Evolutionary conservation across 768 basidiomycete genomes (phyloP).

Genomic region (Podaxis sp.): DNA sequence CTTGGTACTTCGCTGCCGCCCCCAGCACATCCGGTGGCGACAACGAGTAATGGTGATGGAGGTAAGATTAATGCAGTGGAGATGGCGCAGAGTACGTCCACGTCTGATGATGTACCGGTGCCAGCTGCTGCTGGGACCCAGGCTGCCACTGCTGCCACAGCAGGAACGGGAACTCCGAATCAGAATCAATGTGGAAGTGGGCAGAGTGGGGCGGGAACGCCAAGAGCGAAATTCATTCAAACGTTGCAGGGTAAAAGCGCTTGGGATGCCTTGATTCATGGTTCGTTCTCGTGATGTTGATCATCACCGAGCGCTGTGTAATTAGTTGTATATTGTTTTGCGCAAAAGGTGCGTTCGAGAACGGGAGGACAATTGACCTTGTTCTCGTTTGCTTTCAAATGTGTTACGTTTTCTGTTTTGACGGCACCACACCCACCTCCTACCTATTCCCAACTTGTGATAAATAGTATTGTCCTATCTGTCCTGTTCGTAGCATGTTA

Average conservation of each 20-base stretch:
- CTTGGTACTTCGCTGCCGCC: not conserved
- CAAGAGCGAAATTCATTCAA: conserved; percentile 52
- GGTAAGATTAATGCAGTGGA: not conserved
- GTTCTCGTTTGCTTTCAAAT: not conserved
- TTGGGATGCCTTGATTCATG: conserved; percentile 70
- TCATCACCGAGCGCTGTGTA: not conserved
- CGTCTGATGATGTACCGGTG: not conserved
- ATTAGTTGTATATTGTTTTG: not conserved
- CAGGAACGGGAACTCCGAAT: not conserved
- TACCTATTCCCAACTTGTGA: not conserved
- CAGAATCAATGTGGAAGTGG: conserved; percentile 14
- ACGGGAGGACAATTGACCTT: not conserved
- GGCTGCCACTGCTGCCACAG: not conserved
- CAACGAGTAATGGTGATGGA: conserved; percentile 6
- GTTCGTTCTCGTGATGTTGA: conserved; percentile 53
- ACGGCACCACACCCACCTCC: not conserved
- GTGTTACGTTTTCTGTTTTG: not conserved
- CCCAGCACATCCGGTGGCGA: not conserved
- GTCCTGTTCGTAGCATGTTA: too few relatives aligned
- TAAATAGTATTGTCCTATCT: conserved; percentile 8
- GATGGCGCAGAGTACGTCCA: not conserved
- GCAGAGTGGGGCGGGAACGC: conserved; percentile 27
- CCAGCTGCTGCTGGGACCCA: not conserved
- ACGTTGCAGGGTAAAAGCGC: conserved; percentile 61
- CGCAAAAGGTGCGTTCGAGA: not conserved